These are phyloP conservation scores for Suillus plorans DNA, from an alignment of 768 basidiomycete genomes.

Conservation along the genomic window DNA sequence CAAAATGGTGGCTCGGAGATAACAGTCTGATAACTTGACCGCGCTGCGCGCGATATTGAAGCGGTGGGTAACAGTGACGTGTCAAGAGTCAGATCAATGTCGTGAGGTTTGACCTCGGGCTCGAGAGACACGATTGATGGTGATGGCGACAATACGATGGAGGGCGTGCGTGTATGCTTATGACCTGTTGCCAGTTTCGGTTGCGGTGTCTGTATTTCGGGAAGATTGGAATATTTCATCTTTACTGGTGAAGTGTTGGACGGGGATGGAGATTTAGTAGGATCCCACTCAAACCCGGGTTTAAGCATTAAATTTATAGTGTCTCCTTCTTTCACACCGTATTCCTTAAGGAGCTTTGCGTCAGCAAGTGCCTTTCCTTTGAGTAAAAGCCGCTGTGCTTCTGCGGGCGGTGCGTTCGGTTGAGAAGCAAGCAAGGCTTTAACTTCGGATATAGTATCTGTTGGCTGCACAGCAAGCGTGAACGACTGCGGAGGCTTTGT, in stretches of 20 bases:
- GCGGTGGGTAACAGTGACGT: slow-evolving; percentile 49
- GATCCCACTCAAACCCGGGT: slow-evolving; percentile 67
- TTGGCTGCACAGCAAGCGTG: slow-evolving; percentile 67
- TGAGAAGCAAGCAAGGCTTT: slow-evolving; percentile 73
- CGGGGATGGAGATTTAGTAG: slow-evolving; percentile 34
- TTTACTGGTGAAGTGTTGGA: slow-evolving; percentile 19
- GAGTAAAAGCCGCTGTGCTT: slow-evolving; percentile 81
- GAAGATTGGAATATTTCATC: slow-evolving; percentile 23
- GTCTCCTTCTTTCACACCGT: slow-evolving; percentile 77
- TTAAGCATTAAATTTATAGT: slow-evolving; percentile 88
- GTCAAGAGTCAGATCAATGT: slow-evolving; percentile 72
- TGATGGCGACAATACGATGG: slow-evolving; percentile 76
- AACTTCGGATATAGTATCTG: slow-evolving; percentile 81
- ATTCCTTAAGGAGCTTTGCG: slow-evolving; percentile 87
- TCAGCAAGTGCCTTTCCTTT: slow-evolving; percentile 96
- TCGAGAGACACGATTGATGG: slow-evolving; percentile 49
- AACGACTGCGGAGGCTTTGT: slow-evolving; percentile 82
- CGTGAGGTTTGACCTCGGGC: slow-evolving; percentile 46
- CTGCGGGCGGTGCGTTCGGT: slow-evolving; percentile 70
- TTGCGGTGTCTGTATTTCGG: slow-evolving; percentile 22
- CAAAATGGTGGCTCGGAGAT: slow-evolving; percentile 83
- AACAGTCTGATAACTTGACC: slow-evolving; percentile 36
- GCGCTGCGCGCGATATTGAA: slow-evolving; percentile 37
- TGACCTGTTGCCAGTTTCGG: slow-evolving; percentile 31
- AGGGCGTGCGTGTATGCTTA: slow-evolving; percentile 68